phyloP scores from a whole-genome alignment of 2,329 filamentous ascomycete genomes.

The Fusarium buharicum region DNA sequence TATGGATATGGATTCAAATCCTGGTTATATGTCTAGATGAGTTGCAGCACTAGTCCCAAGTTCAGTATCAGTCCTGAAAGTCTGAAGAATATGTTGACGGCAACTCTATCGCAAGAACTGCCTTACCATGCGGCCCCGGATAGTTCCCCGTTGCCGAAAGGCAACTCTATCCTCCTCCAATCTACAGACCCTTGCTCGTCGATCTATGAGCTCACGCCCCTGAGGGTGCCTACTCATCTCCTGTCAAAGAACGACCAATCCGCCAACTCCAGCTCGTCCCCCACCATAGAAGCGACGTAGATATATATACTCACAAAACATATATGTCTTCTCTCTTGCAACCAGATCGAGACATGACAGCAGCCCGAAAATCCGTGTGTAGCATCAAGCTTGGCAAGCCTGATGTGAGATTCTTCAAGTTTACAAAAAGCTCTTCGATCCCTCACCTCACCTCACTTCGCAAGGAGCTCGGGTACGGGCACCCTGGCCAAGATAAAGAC shows the following conservation, averaged over 20 bases:
- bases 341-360: constrained; percentile 6
- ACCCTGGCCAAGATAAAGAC: constrained; percentile 7
- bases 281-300: not conserved
- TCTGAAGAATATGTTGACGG: too few species aligned
- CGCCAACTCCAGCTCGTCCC: not conserved
- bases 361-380: not conserved
- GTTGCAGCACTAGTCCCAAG: too few species aligned
- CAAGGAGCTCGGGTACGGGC: constrained; percentile 31
- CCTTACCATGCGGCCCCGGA: too few species aligned
- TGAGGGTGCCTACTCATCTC: not conserved
- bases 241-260: not conserved
- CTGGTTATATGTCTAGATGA: too few species aligned
- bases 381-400: not conserved
- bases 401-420: constrained; percentile 10
- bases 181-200: too few species aligned
- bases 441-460: constrained; percentile 33
- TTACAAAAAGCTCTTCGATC: constrained; percentile 12
- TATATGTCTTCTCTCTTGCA: not conserved
- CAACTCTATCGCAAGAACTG: too few species aligned
- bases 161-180: too few species aligned
- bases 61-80: too few species aligned
- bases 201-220: not conserved
- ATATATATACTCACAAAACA: not conserved
- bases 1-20: not conserved
- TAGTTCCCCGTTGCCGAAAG: too few species aligned